These are phyloP conservation scores for Aspergillus brasiliensis DNA, from an alignment of 2,329 filamentous ascomycete genomes.

Conservation along the genomic window DNA sequence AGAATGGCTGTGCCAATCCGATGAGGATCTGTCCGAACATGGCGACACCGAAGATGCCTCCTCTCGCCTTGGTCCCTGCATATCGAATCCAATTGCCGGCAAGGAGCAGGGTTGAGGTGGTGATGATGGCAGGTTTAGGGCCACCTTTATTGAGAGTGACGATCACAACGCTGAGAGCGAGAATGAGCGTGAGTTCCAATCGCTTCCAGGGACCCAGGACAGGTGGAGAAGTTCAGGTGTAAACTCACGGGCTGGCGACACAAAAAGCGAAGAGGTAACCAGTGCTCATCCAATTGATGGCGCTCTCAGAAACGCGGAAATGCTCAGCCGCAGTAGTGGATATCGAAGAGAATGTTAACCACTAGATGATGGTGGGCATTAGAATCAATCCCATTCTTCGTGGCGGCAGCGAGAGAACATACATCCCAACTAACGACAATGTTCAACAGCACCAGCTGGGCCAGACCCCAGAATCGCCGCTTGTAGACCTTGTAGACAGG, in stretches of 20 bases:
- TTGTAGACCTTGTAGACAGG: slow-evolving; percentile 67
- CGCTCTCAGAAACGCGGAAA: slow-evolving; percentile 72
- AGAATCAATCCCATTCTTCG: not conserved
- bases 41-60: slow-evolving; percentile 71
- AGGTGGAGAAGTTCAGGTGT: not conserved
- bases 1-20: slow-evolving; percentile 88
- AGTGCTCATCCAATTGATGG: slow-evolving; percentile 92
- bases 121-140: slow-evolving; percentile 75
- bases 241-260: slow-evolving; percentile 63
- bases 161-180: slow-evolving; percentile 58
- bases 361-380: slow-evolving; percentile 53
- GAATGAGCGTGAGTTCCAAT: not conserved
- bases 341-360: slow-evolving; percentile 89
- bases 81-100: slow-evolving; percentile 91
- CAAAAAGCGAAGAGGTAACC: slow-evolving; percentile 85
- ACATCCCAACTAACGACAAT: slow-evolving; percentile 95
- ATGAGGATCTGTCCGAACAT: slow-evolving; percentile 92
- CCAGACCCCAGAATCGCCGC: slow-evolving; percentile 83
- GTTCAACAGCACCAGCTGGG: slow-evolving; percentile 83
- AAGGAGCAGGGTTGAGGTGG: slow-evolving; percentile 71
- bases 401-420: slow-evolving; percentile 42
- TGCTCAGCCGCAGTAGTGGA: slow-evolving; percentile 72
- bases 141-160: slow-evolving; percentile 75
- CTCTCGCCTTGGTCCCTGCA: slow-evolving; percentile 62
- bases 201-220: not conserved